Evolutionary conservation across 2,329 filamentous ascomycete genomes (phyloP).

Genomic region (Fusarium drepaniforme): DNA sequence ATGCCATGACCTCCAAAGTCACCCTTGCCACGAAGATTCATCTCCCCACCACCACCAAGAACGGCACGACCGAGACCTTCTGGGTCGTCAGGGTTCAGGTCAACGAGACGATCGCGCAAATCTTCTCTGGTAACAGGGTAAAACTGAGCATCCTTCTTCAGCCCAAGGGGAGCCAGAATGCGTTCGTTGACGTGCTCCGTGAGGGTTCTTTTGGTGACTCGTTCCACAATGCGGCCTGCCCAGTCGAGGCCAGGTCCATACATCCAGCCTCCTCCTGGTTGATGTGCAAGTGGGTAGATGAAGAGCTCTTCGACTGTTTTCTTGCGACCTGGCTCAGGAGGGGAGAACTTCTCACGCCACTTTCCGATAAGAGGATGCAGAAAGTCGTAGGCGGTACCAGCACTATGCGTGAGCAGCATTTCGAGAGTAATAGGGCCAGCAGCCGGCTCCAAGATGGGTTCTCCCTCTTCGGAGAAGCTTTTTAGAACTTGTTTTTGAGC

Average conservation of each 20-base stretch:
- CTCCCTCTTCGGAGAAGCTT: conserved; percentile 57
- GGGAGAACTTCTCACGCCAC: conserved; percentile 49
- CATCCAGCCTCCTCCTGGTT: conserved; percentile 64
- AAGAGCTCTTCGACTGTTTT: conserved; percentile 57
- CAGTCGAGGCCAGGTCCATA: conserved; percentile 65
- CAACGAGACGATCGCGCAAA: conserved; percentile 50
- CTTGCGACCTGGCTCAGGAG: conserved; percentile 21
- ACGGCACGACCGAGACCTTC: conserved; percentile 51
- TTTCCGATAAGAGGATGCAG: conserved; percentile 50
- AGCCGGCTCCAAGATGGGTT: conserved; percentile 51
- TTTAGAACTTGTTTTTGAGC: conserved; percentile 60
- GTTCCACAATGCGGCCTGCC: conserved; percentile 64
- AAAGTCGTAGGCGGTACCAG: conserved; percentile 61
- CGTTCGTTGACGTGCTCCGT: conserved; percentile 57
- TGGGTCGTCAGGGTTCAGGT: conserved; percentile 54
- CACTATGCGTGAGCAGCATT: conserved; percentile 64
- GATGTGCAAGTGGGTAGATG: conserved; percentile 59
- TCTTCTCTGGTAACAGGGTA: conserved; percentile 52
- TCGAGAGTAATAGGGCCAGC: conserved; percentile 59
- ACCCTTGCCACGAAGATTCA: conserved; percentile 49
- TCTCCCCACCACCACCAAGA: conserved; percentile 48
- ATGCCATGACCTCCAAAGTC: conserved; percentile 61
- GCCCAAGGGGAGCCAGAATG: conserved; percentile 59
- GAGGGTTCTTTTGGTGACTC: conserved; percentile 56
- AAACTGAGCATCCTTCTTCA: conserved; percentile 52